Evolutionary conservation across 2,329 filamentous ascomycete species (phyloP), one percentile per base, ranked within the genome.

Genomic region (Trichophyton equinum): DNA sequence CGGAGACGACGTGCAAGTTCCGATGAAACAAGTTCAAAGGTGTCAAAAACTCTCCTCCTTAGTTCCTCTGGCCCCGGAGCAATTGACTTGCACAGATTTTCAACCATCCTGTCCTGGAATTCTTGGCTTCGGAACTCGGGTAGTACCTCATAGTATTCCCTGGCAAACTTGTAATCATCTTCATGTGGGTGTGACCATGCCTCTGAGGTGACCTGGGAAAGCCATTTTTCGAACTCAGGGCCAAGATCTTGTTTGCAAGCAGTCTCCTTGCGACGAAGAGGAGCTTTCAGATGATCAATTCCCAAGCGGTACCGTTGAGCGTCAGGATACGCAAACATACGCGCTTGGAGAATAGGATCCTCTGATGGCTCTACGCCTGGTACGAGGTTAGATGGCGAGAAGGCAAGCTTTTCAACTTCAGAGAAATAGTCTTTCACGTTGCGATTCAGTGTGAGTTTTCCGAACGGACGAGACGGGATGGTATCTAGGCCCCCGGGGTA

Each of bases 331-430:
- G 79, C 78, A 70, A 85, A 85, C 63, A 85, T 74, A 15, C 83
- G 78, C 0, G 79, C 78, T 69, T 85, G 82, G 0, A 85, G 77
- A 46, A 85, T 79, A 74, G 83, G 81, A 66, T 88, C 85, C 6
- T 82, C 81, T 0, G 81, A 82, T 0, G 83, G 79, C 58, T 80
- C 83, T 53, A 85, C 77, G 1, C 85, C 85, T 0, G 84, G 84
- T 0, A 86, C 82, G 68, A 88, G 74, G 63, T 81, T 83, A 0
- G 81, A 81, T 0, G 85, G 85, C 0, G 82, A 83, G 67, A 88
- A 88, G 0, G 83, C 82, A 0, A 82, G 80, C 71, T 87, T 84
- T 70, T 88, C 85, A 53, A 86, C 81, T 65, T 88, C 84, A 44
- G 79, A 74, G 65, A 85, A 85, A 72, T 85, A 86, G 69, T 87